A percentile compares a stretch with the other conserved stretches of the same genome.
phyloP scores from a whole-genome alignment of 441 rosid genomes.

The Omphalea diandra region DNA sequence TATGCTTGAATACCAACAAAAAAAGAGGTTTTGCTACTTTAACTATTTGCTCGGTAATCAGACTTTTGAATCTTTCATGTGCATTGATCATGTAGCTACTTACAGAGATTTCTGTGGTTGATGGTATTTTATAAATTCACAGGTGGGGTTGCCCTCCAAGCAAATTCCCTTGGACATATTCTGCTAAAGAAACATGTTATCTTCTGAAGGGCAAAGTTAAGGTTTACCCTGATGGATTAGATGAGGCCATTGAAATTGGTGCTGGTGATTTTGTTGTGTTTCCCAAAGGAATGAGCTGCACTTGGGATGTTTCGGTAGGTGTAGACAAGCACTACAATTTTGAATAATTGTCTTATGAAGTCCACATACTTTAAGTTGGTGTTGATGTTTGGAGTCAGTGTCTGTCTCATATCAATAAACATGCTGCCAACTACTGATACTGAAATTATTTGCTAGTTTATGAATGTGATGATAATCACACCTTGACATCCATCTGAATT shows the following conservation, averaged over 20 bases:
- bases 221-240: constrained; percentile 64
- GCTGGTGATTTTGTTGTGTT: constrained; percentile 80
- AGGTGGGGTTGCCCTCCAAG: constrained; percentile 96
- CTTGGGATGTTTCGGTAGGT: constrained; percentile 79
- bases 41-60: not conserved
- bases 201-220: constrained; percentile 70
- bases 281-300: constrained; percentile 89
- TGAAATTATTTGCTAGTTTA: not conserved
- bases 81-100: not conserved
- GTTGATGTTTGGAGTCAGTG: no score
- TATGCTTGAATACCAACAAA: no score
- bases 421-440: not conserved
- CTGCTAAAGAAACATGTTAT: constrained; percentile 68
- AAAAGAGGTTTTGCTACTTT: not conserved
- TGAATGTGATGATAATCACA: not conserved
- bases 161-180: constrained; percentile 85
- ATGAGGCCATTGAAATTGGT: constrained; percentile 62
- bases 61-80: not conserved
- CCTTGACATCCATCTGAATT: no score
- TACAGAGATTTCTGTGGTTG: not conserved
- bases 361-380: no score
- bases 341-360: constrained; percentile 27
- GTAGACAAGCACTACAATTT: constrained; percentile 85
- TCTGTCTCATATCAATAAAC: not conserved
- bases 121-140: not conserved